Conservation (phyloP, 1,284 basidiomycete genomes). For the Omphalotus olearius region DNA sequence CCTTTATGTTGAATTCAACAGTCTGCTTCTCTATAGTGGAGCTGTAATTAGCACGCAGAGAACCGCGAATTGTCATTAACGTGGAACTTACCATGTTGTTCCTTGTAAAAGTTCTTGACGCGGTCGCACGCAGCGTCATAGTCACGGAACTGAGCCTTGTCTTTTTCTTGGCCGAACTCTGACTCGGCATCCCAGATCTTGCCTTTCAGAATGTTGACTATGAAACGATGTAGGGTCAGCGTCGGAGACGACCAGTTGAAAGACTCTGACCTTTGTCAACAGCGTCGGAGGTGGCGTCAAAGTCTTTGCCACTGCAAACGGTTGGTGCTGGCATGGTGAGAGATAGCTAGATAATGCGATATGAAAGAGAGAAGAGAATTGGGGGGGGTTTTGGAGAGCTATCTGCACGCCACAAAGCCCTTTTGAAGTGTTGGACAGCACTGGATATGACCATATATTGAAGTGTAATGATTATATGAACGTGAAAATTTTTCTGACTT, state of each 20-base stretch:
- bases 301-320: slow-evolving; percentile 28
- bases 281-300: slow-evolving; percentile 71
- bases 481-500: background rate
- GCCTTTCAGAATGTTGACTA: slow-evolving; percentile 68
- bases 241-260: background rate
- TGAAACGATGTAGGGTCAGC: background rate
- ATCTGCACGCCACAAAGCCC: background rate
- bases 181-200: slow-evolving; percentile 58
- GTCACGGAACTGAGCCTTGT: slow-evolving; percentile 72
- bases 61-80: slow-evolving; percentile 2
- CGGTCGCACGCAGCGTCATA: slow-evolving; percentile 81
- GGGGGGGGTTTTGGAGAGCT: background rate
- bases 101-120: slow-evolving; percentile 84
- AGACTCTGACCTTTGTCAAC: slow-evolving; percentile 54
- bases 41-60: background rate
- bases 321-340: background rate
- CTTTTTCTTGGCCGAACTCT: slow-evolving; percentile 70
- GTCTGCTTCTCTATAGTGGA: slow-evolving; percentile 77
- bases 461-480: background rate
- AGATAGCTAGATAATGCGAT: background rate
- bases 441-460: background rate
- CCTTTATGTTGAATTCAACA: slow-evolving; percentile 76
- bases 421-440: background rate
- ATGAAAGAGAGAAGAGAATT: background rate
- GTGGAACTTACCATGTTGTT: slow-evolving; percentile 66